A percentile compares a stretch with the other conserved stretches of the same genome.
These are phyloP conservation scores for Pugionium cornutum DNA, from an alignment of 345 rosid genomes.

Conservation along the genomic window DNA sequence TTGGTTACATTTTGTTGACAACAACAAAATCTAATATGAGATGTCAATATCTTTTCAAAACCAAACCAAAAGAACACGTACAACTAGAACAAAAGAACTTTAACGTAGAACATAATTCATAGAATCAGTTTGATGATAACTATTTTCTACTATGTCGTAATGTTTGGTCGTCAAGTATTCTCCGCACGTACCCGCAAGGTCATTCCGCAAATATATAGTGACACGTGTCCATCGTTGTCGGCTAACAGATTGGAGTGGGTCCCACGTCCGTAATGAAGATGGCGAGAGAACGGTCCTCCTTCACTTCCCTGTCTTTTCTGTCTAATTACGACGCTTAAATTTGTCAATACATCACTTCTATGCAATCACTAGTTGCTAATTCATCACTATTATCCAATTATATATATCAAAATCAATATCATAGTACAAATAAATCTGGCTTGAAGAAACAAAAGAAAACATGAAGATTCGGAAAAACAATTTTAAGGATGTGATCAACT, in stretches of 20 bases:
- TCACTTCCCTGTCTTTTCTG: conserved; percentile 25
- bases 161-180: conserved; percentile 17
- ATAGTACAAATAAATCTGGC: background rate
- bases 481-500: too few species aligned
- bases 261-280: conserved; percentile 26
- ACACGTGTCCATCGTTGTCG: conserved; percentile 24
- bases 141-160: background rate
- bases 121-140: background rate
- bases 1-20: too few species aligned
- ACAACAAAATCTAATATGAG: too few species aligned
- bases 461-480: background rate
- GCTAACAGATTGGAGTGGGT: conserved; percentile 6
- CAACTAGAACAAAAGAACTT: background rate
- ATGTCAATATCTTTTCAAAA: too few species aligned
- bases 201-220: background rate
- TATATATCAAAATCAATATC: background rate
- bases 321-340: conserved; percentile 27
- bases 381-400: conserved; percentile 25
- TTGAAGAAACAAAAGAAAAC: background rate
- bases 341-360: conserved; percentile 35
- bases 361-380: conserved; percentile 26
- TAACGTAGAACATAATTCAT: background rate
- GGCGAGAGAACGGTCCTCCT: conserved; percentile 36
- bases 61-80: too few species aligned
- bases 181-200: conserved; percentile 21